Base-by-base conservation (phyloP, 441 rosid species). In the Breynia disticha region DNA sequence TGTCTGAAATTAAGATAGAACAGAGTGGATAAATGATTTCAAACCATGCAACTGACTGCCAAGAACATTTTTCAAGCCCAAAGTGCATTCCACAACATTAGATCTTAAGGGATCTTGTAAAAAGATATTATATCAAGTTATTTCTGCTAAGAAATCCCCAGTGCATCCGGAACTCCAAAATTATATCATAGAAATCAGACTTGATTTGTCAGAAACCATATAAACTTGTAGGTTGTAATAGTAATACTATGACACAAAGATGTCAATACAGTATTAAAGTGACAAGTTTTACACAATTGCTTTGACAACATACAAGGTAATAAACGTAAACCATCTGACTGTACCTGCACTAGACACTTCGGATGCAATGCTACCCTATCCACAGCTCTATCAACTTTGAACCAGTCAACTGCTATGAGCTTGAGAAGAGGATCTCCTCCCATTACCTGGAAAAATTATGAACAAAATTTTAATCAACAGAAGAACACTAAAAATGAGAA, bases 361-460 rank as follows among this genome's bases (percentile, higher is more conserved):
- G 97, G 91, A 79, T 87, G 96, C 69, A 84, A 59, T 46, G 96
- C 82, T 62, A 94, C 65, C 64, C 62, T 74, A 55, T 85, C 97
- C 19, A 74, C 55, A 19, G 84, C 67, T 64, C 72, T 75, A 55
- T 94, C 96, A 62, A 86, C 86, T 74, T 78, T 87, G 39, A 90
- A 71, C 99, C 99, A 94, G 66, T 94, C 97, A 55, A 90, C 95
- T 38, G 87, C 86, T 64, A 94, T 73, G 52, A 94, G 94, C 68
- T 79, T 77, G 59, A 94, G 97, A 73, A 94, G 91, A 22, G 99
- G 95, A 59, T 87, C 85, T 38, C 91, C 93, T 56, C 97, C 99
- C 78, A 73, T 76, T 62, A 90, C 86, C 99, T 94, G 69, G 38
- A 57, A 64, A 39, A 16, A 22, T 46, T 28, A 28, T 28, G 35